Base-by-base conservation (phyloP, 371 early-diverging fungal species). In the Saksenaea vasiformis region DNA sequence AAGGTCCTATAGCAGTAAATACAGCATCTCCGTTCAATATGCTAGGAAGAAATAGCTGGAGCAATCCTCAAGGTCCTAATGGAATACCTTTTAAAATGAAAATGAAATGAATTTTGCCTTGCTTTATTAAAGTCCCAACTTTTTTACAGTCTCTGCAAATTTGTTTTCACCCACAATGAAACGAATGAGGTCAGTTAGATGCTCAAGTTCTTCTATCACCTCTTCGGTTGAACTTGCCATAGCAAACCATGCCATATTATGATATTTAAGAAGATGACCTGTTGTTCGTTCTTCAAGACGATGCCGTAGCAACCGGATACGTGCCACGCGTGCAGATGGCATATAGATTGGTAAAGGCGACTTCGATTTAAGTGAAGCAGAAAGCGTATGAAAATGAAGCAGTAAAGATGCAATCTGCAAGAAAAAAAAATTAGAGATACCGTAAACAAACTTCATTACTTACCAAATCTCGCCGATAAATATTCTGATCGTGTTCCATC, bases 141-240 rank as follows among this genome's bases (percentile, higher is more conserved):
- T 51, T 41, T 66, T 68, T 0, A 75, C 73, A 22, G 65, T 14
- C 26, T 76, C 70, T 9, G 73, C 71, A 54, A 69, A 73, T 17
- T 66, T 71, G 39, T 61, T 71, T 22, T 79, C 74, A 9, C 82
- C 82, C 8, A 78, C 75, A 51, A 79, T 70, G 37, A 72, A 76
- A 8, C 71, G 64, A 24, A 76, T 66, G 1, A 82, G 66, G 19
- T 71, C 54, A 9, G 64, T 65, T 1, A 82, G 39, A 62, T 82
- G 74, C 28, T 82, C 87, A 2, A 87, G 72, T 41, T 87, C 85
- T n/a, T 80, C 82, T 56, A 87, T 82, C 44, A 85, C 82, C 69
- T 87, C 87, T 44, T 85, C 83, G 0, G 75, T 68, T 5, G 75
- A 78, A 47, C 74, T 74, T 4, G 82, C 77, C 74, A 78, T 77